phyloP scores from a whole-genome alignment of 2,329 filamentous ascomycete genomes.

The Aaosphaeria arxii region DNA sequence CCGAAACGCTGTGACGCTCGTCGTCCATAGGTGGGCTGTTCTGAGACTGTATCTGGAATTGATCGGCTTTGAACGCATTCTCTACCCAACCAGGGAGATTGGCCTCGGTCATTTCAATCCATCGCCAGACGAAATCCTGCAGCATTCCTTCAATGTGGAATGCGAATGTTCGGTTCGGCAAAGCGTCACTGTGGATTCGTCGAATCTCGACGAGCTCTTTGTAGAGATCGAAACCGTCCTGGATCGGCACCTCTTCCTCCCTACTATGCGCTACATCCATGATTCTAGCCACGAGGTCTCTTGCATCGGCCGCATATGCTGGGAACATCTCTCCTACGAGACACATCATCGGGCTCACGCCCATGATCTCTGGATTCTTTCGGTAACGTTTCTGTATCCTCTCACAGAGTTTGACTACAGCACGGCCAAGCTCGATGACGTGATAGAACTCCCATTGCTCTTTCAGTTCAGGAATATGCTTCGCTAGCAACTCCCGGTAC shows the following conservation, averaged over 20 bases:
- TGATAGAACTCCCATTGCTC: slow-evolving; percentile 89
- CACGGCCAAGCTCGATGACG: slow-evolving; percentile 83
- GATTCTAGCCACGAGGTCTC: slow-evolving; percentile 79
- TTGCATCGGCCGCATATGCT: slow-evolving; percentile 83
- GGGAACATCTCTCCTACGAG: slow-evolving; percentile 83
- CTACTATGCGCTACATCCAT: slow-evolving; percentile 68
- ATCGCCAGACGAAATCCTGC: slow-evolving; percentile 92
- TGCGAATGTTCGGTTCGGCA: slow-evolving; percentile 71
- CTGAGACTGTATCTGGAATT: slow-evolving; percentile 72
- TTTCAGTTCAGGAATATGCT: slow-evolving; percentile 74
- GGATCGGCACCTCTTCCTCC: slow-evolving; percentile 73
- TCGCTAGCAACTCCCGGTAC: slow-evolving; percentile 75
- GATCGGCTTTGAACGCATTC: slow-evolving; percentile 84
- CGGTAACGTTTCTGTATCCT: slow-evolving; percentile 90
- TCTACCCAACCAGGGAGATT: slow-evolving; percentile 83
- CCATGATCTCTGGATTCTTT: slow-evolving; percentile 84
- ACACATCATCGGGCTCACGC: slow-evolving; percentile 65
- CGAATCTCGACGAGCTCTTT: slow-evolving; percentile 83
- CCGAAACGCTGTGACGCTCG: slow-evolving; percentile 86
- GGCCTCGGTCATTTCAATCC: slow-evolving; percentile 78
- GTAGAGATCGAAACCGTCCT: slow-evolving; percentile 94
- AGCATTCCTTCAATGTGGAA: slow-evolving; percentile 86
- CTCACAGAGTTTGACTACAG: slow-evolving; percentile 79
- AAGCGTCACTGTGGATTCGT: slow-evolving; percentile 70
- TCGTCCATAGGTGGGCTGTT: slow-evolving; percentile 67